phyloP scores from a whole-genome alignment of 208 protist species.

The Jaenimonas drosophilae region DNA sequence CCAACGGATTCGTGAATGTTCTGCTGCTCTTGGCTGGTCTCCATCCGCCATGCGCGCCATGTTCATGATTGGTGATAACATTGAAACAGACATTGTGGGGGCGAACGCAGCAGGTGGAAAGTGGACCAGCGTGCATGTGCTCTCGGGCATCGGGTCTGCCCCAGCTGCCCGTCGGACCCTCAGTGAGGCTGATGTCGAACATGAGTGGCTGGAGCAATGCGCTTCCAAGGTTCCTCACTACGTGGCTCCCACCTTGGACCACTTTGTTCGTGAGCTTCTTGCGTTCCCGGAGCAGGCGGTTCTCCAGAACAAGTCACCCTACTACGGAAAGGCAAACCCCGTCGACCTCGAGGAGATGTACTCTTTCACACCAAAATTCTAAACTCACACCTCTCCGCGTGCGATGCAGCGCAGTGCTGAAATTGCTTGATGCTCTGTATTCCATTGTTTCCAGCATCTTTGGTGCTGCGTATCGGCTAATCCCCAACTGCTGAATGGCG shows the following conservation, averaged over 20 bases:
- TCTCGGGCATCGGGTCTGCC: slow-evolving; percentile 52
- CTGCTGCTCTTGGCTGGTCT: slow-evolving; percentile 45
- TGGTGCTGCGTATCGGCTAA: too few species aligned
- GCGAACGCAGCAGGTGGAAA: slow-evolving; percentile 64
- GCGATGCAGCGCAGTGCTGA: too few species aligned
- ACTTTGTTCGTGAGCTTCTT: slow-evolving; percentile 79
- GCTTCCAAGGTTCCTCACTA: slow-evolving; percentile 66
- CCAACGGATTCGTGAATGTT: slow-evolving; percentile 24
- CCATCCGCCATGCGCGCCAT: slow-evolving; percentile 37
- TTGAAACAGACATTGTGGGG: slow-evolving; percentile 76
- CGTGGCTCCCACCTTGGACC: slow-evolving; percentile 75
- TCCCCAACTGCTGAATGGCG: too few species aligned
- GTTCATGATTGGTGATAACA: slow-evolving; percentile 86
- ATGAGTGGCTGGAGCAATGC: slow-evolving; percentile 56
- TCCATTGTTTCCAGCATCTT: too few species aligned
- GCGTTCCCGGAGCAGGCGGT: slow-evolving; percentile 62
- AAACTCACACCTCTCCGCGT: too few species aligned
- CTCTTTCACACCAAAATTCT: too few species aligned
- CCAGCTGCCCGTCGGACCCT: slow-evolving; percentile 51
- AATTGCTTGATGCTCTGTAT: too few species aligned
- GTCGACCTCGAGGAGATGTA: slow-evolving; percentile 61
- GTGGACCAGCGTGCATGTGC: slow-evolving; percentile 76
- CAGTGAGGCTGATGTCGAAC: slow-evolving; percentile 38
- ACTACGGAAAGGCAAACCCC: slow-evolving; percentile 67
- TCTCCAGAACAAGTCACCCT: slow-evolving; percentile 48